Base-by-base conservation (phyloP, 2,329 filamentous ascomycete species). In the Bisporella sp. region DNA sequence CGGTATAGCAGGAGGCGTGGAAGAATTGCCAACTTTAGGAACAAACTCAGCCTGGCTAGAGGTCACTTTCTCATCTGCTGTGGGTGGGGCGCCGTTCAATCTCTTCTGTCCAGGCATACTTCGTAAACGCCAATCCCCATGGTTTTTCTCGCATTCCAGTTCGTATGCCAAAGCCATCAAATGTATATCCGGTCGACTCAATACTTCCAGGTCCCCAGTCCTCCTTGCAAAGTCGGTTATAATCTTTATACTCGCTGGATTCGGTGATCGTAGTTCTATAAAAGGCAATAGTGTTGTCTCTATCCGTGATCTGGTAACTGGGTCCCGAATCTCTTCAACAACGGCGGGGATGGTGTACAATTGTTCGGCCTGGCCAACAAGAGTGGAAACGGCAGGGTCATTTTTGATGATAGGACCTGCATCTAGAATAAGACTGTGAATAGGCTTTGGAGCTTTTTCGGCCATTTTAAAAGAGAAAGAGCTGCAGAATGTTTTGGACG, bases 391-490 rank as follows among this genome's bases (percentile, higher is more conserved):
- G 8, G 88, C 75, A 9, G 92, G 89, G 57, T 93, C 85, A 71
- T 96, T 96, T 66, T 92, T 92, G 68, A 99, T 91, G 54, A 99
- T 82, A 6, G 92, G 90, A 30, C 91, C 92, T 3, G 93, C 87
- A 66, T 99, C 93, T 58, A 99, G 78, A 31, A 97, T 79, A 47
- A 97, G 81, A 48, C 85, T 86, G 71, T 95, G 84, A 46, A 95
- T 82, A 0, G 84, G 78, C 66, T 91, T 96, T 13, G 59, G 45
- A 5, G 56, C 54, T 47, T 54, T 50, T n/a, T 54, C 56, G 2
- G 60, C 49, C 62, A 65, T 65, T 49, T 57, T 62, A 49, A 53
- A 30, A 45, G 9, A 8, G 41, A 28, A 29, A 12, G 28, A 43
- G 21, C 28, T 12, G 33, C 35, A 2, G 13, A 13, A 28, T 46